These are phyloP conservation scores for Neofusicoccum cordaticola DNA, from an alignment of 2,329 filamentous ascomycete species.

Conservation along the genomic window DNA sequence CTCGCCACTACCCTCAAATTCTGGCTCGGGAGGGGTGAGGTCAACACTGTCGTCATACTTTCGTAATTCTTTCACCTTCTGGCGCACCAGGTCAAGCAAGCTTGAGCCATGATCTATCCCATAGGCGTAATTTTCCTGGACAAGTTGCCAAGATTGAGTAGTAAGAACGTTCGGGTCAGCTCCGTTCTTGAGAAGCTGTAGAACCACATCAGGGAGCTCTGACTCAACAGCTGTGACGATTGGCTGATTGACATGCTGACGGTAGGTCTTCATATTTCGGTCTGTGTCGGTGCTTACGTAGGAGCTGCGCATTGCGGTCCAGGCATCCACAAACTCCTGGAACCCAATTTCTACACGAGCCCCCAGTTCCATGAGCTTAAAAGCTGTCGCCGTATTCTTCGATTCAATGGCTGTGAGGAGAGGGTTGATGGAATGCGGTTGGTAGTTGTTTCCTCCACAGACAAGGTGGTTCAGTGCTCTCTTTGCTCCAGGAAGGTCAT, in stretches of 20 bases:
- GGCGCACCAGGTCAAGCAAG: constrained; percentile 60
- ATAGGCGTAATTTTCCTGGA: constrained; percentile 25
- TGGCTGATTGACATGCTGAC: constrained; percentile 57
- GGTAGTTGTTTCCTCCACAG: constrained; percentile 37
- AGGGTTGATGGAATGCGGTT: constrained; percentile 43
- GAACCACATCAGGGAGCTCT: constrained; percentile 52
- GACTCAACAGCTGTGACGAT: constrained; percentile 59
- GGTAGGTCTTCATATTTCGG: constrained; percentile 50
- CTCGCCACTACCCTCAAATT: constrained; percentile 15
- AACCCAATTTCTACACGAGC: constrained; percentile 60
- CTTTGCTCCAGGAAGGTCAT: constrained; percentile 60
- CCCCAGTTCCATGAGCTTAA: constrained; percentile 63
- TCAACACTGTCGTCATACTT: constrained; percentile 34
- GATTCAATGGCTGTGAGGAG: constrained; percentile 59
- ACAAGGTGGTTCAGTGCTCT: constrained; percentile 66
- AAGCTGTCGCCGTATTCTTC: constrained; percentile 52
- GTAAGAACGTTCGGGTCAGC: constrained; percentile 64
- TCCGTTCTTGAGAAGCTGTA: constrained; percentile 61
- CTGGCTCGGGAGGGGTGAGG: constrained; percentile 25
- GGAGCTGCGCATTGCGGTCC: constrained; percentile 44
- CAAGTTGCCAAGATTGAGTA: constrained; percentile 28
- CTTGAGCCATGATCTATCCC: constrained; percentile 42
- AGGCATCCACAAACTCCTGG: constrained; percentile 60
- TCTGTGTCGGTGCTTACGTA: constrained; percentile 40
- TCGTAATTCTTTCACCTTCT: constrained; percentile 51